These are phyloP conservation scores for Sapria himalayana DNA, from an alignment of 345 rosid genomes.

Conservation along the genomic window DNA sequence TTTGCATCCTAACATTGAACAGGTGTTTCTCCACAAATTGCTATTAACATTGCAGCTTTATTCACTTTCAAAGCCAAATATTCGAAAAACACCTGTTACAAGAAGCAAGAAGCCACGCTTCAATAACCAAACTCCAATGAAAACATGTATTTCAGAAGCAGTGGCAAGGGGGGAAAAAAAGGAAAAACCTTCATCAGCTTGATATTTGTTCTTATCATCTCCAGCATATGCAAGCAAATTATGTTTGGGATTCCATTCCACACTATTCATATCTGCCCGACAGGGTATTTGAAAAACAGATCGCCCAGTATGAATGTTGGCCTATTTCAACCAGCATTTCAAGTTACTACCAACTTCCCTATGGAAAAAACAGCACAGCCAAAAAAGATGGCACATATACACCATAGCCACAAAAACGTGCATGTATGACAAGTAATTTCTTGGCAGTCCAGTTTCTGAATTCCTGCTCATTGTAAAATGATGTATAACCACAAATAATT, in stretches of 20 bases:
- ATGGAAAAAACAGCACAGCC: too few relatives aligned
- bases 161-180: not conserved
- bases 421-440: too few relatives aligned
- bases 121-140: not conserved
- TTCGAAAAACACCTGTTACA: conserved; percentile 66
- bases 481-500: too few relatives aligned
- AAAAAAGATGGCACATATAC: too few relatives aligned
- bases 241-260: conserved; percentile 90
- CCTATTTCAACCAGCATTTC: conserved; percentile 30
- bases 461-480: too few relatives aligned
- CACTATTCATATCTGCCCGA: conserved; percentile 94
- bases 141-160: not conserved
- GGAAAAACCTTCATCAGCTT: conserved; percentile 68
- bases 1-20: too few relatives aligned
- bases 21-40: too few relatives aligned
- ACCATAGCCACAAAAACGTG: too few relatives aligned
- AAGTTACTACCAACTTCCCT: too few relatives aligned
- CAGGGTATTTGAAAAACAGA: conserved; percentile 81
- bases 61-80: conserved; percentile 67
- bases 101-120: conserved; percentile 1
- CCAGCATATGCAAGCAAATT: conserved; percentile 94
- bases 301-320: conserved; percentile 75
- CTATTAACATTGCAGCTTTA: too few relatives aligned
- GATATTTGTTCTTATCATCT: conserved; percentile 88
- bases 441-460: too few relatives aligned